These are phyloP conservation scores for Podospora bellae-mahoneyi DNA, from an alignment of 495 filamentous ascomycete genomes.

Conservation along the genomic window DNA sequence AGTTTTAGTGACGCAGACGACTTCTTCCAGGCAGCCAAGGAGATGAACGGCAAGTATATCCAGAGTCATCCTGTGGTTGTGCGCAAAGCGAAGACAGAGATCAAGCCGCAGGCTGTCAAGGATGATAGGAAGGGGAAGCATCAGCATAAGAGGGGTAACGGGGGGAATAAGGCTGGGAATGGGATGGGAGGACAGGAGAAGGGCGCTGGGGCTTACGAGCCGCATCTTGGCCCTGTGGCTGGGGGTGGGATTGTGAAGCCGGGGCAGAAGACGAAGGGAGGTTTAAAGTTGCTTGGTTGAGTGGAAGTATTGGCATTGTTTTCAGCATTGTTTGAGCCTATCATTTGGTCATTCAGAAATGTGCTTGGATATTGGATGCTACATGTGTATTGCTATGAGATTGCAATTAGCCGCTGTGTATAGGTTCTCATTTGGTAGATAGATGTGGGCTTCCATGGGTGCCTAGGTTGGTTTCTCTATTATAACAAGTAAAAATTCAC, in stretches of 20 bases:
- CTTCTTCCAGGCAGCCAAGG: conserved; percentile 89
- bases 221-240: conserved; percentile 44
- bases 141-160: conserved; percentile 32
- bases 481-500: not conserved
- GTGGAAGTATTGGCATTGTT: not conserved
- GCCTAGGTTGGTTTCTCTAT: too few relatives aligned
- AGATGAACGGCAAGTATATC: conserved; percentile 99
- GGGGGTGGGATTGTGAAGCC: conserved; percentile 74
- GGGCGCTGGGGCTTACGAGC: conserved; percentile 36
- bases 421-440: not conserved
- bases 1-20: conserved; percentile 94
- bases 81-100: conserved; percentile 84
- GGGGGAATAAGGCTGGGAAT: conserved; percentile 35
- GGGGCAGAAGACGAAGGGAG: conserved; percentile 73
- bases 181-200: conserved; percentile 30
- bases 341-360: not conserved
- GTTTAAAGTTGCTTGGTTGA: conserved; percentile 73
- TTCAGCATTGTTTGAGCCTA: not conserved
- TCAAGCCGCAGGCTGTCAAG: conserved; percentile 60
- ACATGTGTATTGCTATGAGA: not conserved
- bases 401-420: not conserved
- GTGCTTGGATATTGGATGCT: not conserved
- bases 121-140: conserved; percentile 40
- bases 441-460: not conserved
- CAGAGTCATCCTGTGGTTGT: conserved; percentile 89